Evolutionary conservation across 176 grass and related monocot species (phyloP).

Genomic region (Guadua angustifolia): DNA sequence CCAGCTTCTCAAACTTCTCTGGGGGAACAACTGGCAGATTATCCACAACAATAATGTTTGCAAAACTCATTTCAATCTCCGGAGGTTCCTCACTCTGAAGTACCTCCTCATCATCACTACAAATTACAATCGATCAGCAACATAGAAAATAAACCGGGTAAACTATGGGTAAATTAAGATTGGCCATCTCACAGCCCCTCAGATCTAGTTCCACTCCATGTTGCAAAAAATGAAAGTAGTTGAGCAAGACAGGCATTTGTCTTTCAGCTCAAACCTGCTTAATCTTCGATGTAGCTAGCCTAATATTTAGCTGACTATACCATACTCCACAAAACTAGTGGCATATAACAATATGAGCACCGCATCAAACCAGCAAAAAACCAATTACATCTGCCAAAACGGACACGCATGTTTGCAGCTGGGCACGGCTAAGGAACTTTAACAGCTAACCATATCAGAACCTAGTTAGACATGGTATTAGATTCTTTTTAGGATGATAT

Average conservation of each 20-base stretch:
- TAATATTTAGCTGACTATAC: background rate
- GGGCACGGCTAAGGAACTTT: background rate
- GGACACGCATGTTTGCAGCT: background rate
- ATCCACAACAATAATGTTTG: constrained; percentile 73
- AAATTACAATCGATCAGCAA: constrained; percentile 2
- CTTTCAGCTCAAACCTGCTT: background rate
- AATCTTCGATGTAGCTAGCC: background rate
- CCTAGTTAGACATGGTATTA: background rate
- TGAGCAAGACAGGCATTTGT: background rate
- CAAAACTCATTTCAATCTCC: constrained; percentile 70
- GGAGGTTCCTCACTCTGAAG: constrained; percentile 63
- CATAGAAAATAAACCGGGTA: background rate
- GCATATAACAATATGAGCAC: background rate
- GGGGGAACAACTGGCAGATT: constrained; percentile 81
- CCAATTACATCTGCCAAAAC: background rate
- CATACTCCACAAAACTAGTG: background rate
- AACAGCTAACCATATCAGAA: background rate
- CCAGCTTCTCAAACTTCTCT: constrained; percentile 88
- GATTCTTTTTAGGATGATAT: background rate
- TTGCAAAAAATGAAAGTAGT: background rate
- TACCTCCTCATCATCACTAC: constrained; percentile 83
- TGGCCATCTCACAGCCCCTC: background rate
- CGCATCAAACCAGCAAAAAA: background rate
- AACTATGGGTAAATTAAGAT: background rate
- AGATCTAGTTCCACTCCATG: background rate